Percentiles rank a stretch among this genome's conserved stretches.
Evolutionary conservation across 106 monocot genomes (phyloP).

Genomic region (Dendrobium chrysotoxum): DNA sequence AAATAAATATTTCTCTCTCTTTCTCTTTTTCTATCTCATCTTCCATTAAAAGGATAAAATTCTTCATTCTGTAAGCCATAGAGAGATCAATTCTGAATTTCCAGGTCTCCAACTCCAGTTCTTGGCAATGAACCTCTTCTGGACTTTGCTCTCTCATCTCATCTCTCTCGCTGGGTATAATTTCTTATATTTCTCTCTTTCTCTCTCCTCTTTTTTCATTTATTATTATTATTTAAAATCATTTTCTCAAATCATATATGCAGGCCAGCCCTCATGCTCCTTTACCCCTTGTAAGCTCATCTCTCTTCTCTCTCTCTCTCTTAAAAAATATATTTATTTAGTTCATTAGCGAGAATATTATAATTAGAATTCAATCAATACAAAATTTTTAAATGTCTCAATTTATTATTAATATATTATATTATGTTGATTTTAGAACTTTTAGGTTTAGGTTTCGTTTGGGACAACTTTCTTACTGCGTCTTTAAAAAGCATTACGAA

Average conservation of each 20-base stretch:
- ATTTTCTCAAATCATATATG: not conserved
- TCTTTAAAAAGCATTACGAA: too few relatives aligned
- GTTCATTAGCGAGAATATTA: too few relatives aligned
- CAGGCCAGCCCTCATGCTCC: slow-evolving; percentile 69
- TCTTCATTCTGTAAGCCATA: not conserved
- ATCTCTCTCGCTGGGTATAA: slow-evolving; percentile 65
- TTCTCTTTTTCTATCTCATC: not conserved
- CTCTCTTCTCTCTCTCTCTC: not conserved
- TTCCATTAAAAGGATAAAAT: not conserved
- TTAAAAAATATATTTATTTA: too few relatives aligned
- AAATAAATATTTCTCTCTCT: too few relatives aligned
- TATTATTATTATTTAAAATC: not conserved
- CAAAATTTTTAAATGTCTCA: too few relatives aligned
- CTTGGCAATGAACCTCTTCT: slow-evolving; percentile 49
- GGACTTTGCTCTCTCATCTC: slow-evolving; percentile 57
- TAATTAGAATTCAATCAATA: too few relatives aligned
- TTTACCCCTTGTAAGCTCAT: slow-evolving; percentile 77
- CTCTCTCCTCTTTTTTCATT: not conserved
- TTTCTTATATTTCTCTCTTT: not conserved
- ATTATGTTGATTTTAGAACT: too few relatives aligned
- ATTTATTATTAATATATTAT: too few relatives aligned
- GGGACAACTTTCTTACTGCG: too few relatives aligned
- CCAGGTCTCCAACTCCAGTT: not conserved
- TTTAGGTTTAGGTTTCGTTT: not conserved
- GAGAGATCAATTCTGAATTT: not conserved